These are phyloP conservation scores for Cyberlindnera lachancei DNA, from an alignment of 805 yeast species.

Conservation along the genomic window DNA sequence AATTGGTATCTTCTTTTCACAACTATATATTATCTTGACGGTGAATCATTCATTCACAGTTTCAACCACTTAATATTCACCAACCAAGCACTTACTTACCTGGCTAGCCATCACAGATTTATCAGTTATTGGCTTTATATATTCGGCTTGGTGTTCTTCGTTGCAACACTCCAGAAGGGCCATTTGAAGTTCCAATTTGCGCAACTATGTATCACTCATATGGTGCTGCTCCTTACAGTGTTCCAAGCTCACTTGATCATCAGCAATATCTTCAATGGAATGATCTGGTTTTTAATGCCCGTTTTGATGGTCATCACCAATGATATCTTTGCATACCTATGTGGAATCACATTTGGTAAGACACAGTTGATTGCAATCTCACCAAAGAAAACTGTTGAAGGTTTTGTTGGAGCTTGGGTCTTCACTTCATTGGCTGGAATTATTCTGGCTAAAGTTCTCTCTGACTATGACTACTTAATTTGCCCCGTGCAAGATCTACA, in stretches of 20 bases:
- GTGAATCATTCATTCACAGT: conserved; percentile 69
- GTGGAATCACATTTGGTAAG: conserved; percentile 93
- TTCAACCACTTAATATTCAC: conserved; percentile 46
- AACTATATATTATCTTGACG: conserved; percentile 86
- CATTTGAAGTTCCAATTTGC: conserved; percentile 88
- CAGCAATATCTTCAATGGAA: conserved; percentile 80
- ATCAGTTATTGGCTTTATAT: conserved; percentile 79
- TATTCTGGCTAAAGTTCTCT: conserved; percentile 53
- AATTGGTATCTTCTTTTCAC: conserved; percentile 90
- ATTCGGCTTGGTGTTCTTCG: conserved; percentile 84
- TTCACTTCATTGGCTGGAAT: conserved; percentile 78
- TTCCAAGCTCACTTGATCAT: conserved; percentile 92
- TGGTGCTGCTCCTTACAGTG: conserved; percentile 84
- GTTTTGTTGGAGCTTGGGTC: conserved; percentile 96
- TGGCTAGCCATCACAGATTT: conserved; percentile 75
- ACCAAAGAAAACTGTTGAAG: conserved; percentile 97
- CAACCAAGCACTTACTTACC: conserved; percentile 44
- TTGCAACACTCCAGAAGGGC: conserved; percentile 82
- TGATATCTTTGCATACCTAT: conserved; percentile 92
- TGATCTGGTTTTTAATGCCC: conserved; percentile 92
- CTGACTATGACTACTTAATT: conserved; percentile 65
- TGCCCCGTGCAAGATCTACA: conserved; percentile 78
- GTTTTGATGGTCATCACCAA: conserved; percentile 87
- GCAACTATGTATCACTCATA: conserved; percentile 88
- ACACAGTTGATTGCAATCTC: conserved; percentile 90